Evolutionary conservation across 768 basidiomycete genomes (phyloP).

Genomic region (Paxillus rubicundulus): DNA sequence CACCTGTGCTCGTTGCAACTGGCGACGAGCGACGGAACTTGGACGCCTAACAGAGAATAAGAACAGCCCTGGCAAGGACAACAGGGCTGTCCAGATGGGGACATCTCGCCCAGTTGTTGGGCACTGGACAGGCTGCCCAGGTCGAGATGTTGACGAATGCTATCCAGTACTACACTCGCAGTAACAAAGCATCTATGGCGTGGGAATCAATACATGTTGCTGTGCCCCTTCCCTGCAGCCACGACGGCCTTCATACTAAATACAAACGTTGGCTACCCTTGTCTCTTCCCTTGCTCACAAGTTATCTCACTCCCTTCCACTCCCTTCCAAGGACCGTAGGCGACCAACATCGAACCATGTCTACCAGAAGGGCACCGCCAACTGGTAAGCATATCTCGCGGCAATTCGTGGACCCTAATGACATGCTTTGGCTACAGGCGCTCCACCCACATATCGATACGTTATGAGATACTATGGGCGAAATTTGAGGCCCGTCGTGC

Average conservation of each 20-base stretch:
- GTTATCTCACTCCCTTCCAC: not conserved
- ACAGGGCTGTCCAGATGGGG: no score
- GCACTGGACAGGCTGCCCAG: not conserved
- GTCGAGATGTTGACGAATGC: no score
- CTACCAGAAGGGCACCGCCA: conserved; percentile 8
- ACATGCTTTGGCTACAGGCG: conserved; percentile 30
- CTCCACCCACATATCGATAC: conserved; percentile 60
- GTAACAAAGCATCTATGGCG: conserved; percentile 10
- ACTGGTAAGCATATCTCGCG: conserved; percentile 6
- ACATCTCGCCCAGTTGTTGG: no score
- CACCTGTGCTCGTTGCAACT: not conserved
- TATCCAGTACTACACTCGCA: no score
- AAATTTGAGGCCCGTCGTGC: conserved; percentile 62
- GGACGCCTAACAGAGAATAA: no score
- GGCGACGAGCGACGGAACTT: no score
- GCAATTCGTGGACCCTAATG: not conserved
- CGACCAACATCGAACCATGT: conserved; percentile 14
- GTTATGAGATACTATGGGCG: conserved; percentile 52
- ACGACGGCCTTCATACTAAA: not conserved
- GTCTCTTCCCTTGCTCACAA: not conserved
- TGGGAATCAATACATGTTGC: conserved; percentile 20
- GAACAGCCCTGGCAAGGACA: no score
- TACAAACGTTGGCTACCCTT: not conserved
- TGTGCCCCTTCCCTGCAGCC: conserved; percentile 1
- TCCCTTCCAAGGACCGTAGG: not conserved